Evolutionary conservation across 1,139 yeast genomes (phyloP), one percentile per base, ranked within the genome.

Genomic region (Lodderomyces orthopsilosis): DNA sequence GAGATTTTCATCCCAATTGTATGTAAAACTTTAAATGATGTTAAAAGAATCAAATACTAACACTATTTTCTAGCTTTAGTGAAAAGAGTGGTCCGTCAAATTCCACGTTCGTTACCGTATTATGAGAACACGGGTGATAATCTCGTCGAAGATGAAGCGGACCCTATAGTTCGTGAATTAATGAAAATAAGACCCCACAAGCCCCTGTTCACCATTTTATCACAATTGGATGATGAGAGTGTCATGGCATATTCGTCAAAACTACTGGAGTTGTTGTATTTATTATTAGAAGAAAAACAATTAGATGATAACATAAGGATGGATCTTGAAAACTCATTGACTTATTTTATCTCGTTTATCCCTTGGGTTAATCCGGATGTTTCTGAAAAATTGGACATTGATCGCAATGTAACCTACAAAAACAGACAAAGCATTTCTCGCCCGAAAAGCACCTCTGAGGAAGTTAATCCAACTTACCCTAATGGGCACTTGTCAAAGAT

Each of bases 401-500:
- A 22, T 40, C 33, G 14, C 42, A 40, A 14, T 41, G 27, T 26
- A 34, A 21, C 21, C 44, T 35, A 38, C 18, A 35, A 43, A 28
- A 38, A 26, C 9, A 43, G 39, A 22, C 44, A 49, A 35, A 27
- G 36, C 37, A 27, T 51, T 35, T 43, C 42, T 9, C 23, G 30
- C 23, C 47, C 30, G 7, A 14, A 15, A 12, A 8, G 21, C 12
- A 10, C 2, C 4, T 6, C 45, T 4, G 26, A 21, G n/a, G 15
- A 22, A 17, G 13, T 34, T 9, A 28, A 22, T 18, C 30, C 30
- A 12, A 13, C 40, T 9, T 48, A 46, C 35, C 77, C 78, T 1
- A 62, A 66, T 41, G 66, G 63, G 43, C 63, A 66, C 22, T 56
- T 72, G 26, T 70, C 75, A 2, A 62, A 61, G 44, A 58, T 73